Evolutionary conservation across 1,284 basidiomycete genomes (phyloP), one percentile per base, ranked within the genome.

Genomic region (Puccinia brachypodii): DNA sequence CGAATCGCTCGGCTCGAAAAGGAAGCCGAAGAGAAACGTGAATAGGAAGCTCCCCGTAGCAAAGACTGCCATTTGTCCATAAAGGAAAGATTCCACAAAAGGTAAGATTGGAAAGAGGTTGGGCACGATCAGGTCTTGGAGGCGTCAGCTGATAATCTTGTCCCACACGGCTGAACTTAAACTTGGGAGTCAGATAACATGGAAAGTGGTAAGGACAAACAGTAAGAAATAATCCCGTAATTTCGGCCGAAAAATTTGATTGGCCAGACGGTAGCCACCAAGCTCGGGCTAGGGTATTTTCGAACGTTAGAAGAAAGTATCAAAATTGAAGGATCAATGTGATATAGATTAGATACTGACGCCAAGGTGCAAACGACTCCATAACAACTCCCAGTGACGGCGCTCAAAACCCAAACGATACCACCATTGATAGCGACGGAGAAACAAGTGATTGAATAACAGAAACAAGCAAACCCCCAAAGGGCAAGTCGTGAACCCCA

Each of bases 161-260:
- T n/a, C n/a, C 14, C 16, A 64, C 40, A 22, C 19, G 31, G n/a
- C 22, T 19, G 19, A 3, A 22, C 38, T 38, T 3, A 22, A 31
- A 36, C 33, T 28, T 33, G 33, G 22, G 22, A 22, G 47, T 22
- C 47, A 9, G 11, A 42, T 25, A 40, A 13, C 44, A 7, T 33
- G 47, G 22, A 9, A 28, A 14, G n/a, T n/a, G 25, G 47, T 3
- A 33, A 47, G 42, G 8, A 47, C 58, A 66, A 19, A 77, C 75
- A 77, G 44, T 77, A 77, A 64, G 75, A 77, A 50, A 77, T 77
- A 14, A 77, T 42, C 8, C 76, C 76, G 58, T 78, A 78, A 40
- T 78, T 78, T 58, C 76, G n/a, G 3, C 76, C 76, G 71, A 78
- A 78, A 40, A 33, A 64, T n/a, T 53, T 53, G 47, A 78, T 68